These are phyloP conservation scores for Vaccinium myrtillus DNA, from an alignment of 148 eudicot genomes.

Conservation along the genomic window DNA sequence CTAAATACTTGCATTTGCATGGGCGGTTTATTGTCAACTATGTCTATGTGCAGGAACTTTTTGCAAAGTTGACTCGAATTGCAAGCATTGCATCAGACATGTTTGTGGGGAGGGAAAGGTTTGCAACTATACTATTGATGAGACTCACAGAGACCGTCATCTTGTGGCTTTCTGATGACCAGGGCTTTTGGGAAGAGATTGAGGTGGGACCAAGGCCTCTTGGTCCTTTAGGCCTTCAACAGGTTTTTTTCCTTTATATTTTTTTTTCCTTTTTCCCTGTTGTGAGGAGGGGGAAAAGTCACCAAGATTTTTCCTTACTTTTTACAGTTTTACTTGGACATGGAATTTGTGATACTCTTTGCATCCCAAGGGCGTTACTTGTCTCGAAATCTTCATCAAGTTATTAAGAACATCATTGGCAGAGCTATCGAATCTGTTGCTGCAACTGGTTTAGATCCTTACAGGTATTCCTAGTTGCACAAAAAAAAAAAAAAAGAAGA, in stretches of 20 bases:
- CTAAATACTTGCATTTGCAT: slow-evolving; percentile 11
- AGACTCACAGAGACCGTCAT: slow-evolving; percentile 88
- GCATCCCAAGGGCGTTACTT: slow-evolving; percentile 95
- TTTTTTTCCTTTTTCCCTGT: neutral
- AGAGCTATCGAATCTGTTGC: slow-evolving; percentile 85
- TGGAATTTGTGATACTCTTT: slow-evolving; percentile 94
- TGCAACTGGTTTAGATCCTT: slow-evolving; percentile 80
- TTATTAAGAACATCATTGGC: slow-evolving; percentile 71
- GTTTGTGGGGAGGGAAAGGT: slow-evolving; percentile 87
- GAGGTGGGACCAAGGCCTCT: slow-evolving; percentile 67
- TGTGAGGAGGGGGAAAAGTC: neutral
- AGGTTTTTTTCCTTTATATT: slow-evolving; percentile 40
- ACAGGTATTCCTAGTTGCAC: slow-evolving; percentile 43
- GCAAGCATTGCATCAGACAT: slow-evolving; percentile 78
- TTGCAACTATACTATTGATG: slow-evolving; percentile 82
- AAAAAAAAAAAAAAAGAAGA: neutral
- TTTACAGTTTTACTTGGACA: slow-evolving; percentile 91
- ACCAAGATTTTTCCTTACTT: neutral
- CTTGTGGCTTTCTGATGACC: slow-evolving; percentile 90
- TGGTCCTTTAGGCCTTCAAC: slow-evolving; percentile 91
- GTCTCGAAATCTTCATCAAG: slow-evolving; percentile 86
- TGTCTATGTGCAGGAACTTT: slow-evolving; percentile 55
- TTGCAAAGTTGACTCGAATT: slow-evolving; percentile 55
- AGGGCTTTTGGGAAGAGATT: slow-evolving; percentile 84
- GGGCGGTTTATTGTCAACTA: neutral